Evolutionary conservation across 2,329 filamentous ascomycete genomes (phyloP), one percentile per base, ranked within the genome.

Genomic region (Plectosphaerella sp.): DNA sequence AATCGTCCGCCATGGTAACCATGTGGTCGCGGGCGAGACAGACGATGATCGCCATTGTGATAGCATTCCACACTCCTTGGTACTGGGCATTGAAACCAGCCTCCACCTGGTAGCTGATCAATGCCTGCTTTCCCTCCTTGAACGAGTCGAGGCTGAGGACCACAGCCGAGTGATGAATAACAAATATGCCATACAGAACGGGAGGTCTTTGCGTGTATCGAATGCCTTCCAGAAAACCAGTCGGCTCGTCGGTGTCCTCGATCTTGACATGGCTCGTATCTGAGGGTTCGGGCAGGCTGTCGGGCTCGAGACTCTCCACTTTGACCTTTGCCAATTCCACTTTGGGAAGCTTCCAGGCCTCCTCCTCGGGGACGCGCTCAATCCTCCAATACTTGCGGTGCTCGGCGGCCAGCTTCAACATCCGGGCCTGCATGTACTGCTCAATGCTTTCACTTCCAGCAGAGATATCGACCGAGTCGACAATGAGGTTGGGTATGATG

Each of bases 1-100:
- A 74, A 54, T 73, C 67, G 2, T 59, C 60, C 18, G 57, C 47
- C 43, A 69, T 61, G 7, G 58, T 52, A 45, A 66, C 68, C 50
- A 74, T 59, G 50, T 72, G 67, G 47, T 75, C 71, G 14, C 72
- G 64, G 4, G 72, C 72, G 50, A 70, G 56, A 50, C 72, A 75
- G 2, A 67, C 64, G 11, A 66, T 66, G 20, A 72, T 63, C 9
- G 71, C 73, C 10, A 73, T 50, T 4, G 73, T 75, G 37, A 75
- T 57, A 2, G 71, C 73, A 55, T 75, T 75, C 73, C 73, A 75
- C 20, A 75, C 65, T 49, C 71, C 68, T 57, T 75, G 72, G 16
- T 65, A 61, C 11, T 61, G 61, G 43, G 73, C 66, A 49, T 64
- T 61, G 45, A 75, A 73, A 45, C 72, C 63, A 20, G 68, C 60